A percentile compares a stretch with the other conserved stretches of the same genome.
phyloP scores from a whole-genome alignment of 1,284 basidiomycete species.

The Leccinum solheimii region DNA sequence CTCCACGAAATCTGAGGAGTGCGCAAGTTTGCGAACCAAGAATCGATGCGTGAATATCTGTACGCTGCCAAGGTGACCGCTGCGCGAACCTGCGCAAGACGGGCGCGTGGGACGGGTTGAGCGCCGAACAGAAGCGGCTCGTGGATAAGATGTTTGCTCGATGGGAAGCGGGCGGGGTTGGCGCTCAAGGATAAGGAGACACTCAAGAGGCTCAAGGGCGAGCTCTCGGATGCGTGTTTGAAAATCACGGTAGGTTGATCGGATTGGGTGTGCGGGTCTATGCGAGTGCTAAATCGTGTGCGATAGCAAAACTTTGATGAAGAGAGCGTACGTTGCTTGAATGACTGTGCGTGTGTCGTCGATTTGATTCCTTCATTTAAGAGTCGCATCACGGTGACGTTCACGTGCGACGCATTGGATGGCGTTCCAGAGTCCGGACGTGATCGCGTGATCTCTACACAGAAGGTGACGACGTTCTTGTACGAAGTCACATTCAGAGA shows the following conservation, averaged over 20 bases:
- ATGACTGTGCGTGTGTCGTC: not conserved
- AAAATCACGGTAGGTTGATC: conserved; percentile 63
- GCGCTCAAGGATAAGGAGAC: conserved; percentile 60
- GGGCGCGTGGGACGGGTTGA: conserved; percentile 57
- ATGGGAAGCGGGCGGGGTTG: conserved; percentile 74
- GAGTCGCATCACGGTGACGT: too few relatives aligned
- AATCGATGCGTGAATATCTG: conserved; percentile 75
- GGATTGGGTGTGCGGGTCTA: not conserved
- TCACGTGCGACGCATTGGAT: too few relatives aligned
- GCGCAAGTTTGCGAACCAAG: conserved; percentile 67
- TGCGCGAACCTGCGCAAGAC: conserved; percentile 63
- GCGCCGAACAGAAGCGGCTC: conserved; percentile 65
- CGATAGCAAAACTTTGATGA: conserved; percentile 65
- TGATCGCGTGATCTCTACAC: too few relatives aligned
- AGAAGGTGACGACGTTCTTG: too few relatives aligned
- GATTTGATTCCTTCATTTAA: not conserved
- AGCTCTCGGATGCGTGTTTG: conserved; percentile 67
- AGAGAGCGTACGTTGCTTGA: conserved; percentile 57
- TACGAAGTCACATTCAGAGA: too few relatives aligned
- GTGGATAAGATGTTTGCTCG: conserved; percentile 71
- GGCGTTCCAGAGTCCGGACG: too few relatives aligned
- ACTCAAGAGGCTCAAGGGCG: conserved; percentile 62
- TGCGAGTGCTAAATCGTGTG: not conserved
- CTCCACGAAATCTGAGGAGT: conserved; percentile 66
- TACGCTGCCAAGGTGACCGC: conserved; percentile 71